Evolutionary conservation across 1,139 yeast species (phyloP).

Genomic region (Kluyveromyces marxianus): DNA sequence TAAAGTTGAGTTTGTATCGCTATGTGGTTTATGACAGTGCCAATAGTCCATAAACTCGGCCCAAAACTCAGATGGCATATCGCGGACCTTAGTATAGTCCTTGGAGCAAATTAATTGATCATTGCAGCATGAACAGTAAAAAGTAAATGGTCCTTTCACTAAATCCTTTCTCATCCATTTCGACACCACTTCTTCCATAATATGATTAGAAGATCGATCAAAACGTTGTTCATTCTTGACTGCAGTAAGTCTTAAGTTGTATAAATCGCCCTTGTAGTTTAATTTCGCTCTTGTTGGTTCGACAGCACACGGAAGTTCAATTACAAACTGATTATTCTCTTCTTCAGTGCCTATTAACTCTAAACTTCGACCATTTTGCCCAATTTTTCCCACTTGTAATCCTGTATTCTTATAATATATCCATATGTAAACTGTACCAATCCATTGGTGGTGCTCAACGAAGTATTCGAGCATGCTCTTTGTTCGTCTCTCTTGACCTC

Average conservation of each 20-base stretch:
- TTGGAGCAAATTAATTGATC: constrained; percentile 8
- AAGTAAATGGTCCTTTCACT: constrained; percentile 6
- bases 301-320: constrained; percentile 4
- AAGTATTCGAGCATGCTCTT: constrained; percentile 7
- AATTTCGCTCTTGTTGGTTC: background rate
- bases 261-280: background rate
- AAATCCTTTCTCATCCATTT: constrained; percentile 21
- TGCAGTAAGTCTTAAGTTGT: background rate
- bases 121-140: constrained; percentile 17
- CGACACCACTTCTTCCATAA: constrained; percentile 13
- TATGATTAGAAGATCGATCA: constrained; percentile 10
- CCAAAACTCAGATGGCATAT: constrained; percentile 92
- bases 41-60: constrained; percentile 93
- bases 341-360: background rate
- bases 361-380: background rate
- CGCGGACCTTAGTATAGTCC: constrained; percentile 34
- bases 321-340: background rate
- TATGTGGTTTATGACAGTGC: constrained; percentile 91
- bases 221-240: background rate
- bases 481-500: constrained; percentile 10
- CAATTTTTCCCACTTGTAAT: background rate
- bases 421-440: constrained; percentile 14
- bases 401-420: constrained; percentile 4
- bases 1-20: constrained; percentile 14
- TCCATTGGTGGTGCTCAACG: constrained; percentile 32